Evolutionary conservation across 768 basidiomycete species (phyloP).

Genomic region (Pisolithus marmoratus): DNA sequence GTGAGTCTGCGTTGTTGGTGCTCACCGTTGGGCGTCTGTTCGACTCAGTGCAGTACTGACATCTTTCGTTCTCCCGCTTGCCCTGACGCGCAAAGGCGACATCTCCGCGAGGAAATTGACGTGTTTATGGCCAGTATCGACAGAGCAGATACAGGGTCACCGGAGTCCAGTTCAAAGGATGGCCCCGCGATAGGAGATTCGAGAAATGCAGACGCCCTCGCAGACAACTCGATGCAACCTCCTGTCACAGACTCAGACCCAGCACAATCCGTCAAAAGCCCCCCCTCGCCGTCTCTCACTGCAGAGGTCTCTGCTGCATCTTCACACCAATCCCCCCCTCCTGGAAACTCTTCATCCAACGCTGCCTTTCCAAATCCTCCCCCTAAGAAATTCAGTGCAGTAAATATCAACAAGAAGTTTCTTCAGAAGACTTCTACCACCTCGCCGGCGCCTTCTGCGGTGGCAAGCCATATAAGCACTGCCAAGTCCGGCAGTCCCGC

Average conservation of each 20-base stretch:
- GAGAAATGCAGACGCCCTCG: constrained; percentile 3
- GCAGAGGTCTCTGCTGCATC: constrained; percentile 13
- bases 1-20: constrained; percentile 4
- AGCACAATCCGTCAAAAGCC: constrained; percentile 6
- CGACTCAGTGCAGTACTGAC: background rate
- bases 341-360: constrained; percentile 3
- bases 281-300: constrained; percentile 7
- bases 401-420: constrained; percentile 96
- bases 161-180: constrained; percentile 33
- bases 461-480: constrained; percentile 34
- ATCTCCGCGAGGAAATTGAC: constrained; percentile 53
- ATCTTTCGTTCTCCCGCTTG: constrained; percentile 8
- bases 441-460: constrained; percentile 40
- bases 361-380: constrained; percentile 37
- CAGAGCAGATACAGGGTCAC: constrained; percentile 38
- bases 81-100: constrained; percentile 7
- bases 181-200: constrained; percentile 7
- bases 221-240: constrained; percentile 12
- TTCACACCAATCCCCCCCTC: constrained; percentile 5
- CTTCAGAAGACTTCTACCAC: constrained; percentile 79
- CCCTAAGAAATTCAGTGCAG: constrained; percentile 81
- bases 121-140: constrained; percentile 78
- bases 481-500: constrained; percentile 47
- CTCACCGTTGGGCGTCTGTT: background rate
- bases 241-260: constrained; percentile 11